phyloP scores from a whole-genome alignment of 2,329 filamentous ascomycete species.

The Arthroderma sp. region DNA sequence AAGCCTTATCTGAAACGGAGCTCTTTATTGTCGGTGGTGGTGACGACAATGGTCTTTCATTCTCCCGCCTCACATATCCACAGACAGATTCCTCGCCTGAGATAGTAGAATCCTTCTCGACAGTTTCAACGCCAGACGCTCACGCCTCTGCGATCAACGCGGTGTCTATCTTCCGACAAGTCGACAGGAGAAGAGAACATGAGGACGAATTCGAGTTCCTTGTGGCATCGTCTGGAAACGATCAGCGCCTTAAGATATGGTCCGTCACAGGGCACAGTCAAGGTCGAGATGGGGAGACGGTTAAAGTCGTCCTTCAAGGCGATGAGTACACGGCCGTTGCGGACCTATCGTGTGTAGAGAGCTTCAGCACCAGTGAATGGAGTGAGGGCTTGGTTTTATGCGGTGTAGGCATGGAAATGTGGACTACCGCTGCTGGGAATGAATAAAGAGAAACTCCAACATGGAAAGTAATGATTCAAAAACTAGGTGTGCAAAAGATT shows the following conservation, averaged over 20 bases:
- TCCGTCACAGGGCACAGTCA: slow-evolving; percentile 18
- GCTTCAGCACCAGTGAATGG: slow-evolving; percentile 15
- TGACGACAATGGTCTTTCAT: slow-evolving; percentile 70
- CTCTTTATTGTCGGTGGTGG: slow-evolving; percentile 59
- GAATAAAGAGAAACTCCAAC: slow-evolving; percentile 2
- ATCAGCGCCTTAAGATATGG: slow-evolving; percentile 36
- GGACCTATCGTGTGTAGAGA: slow-evolving; percentile 41
- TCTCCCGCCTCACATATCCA: slow-evolving; percentile 34
- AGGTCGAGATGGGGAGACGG: slow-evolving; percentile 10
- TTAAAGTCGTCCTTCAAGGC: slow-evolving; percentile 13
- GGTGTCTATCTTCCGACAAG: slow-evolving; percentile 17
- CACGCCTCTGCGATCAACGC: slow-evolving; percentile 34
- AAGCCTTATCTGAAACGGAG: slow-evolving; percentile 19
- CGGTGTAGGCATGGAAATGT: slow-evolving; percentile 39
- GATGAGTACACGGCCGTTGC: slow-evolving; percentile 38
- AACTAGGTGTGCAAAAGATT: no score
- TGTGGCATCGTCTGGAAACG: slow-evolving; percentile 31
- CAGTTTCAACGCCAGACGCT: slow-evolving; percentile 27
- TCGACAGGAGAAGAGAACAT: slow-evolving; percentile 2
- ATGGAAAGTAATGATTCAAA: no score
- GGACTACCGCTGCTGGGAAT: slow-evolving; percentile 11
- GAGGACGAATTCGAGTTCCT: slow-evolving; percentile 9
- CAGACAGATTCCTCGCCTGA: background rate
- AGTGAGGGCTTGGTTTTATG: slow-evolving; percentile 26
- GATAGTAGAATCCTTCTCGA: slow-evolving; percentile 14